Base-by-base conservation (phyloP, 1,139 yeast genomes). In the Protomyces inundatus region DNA sequence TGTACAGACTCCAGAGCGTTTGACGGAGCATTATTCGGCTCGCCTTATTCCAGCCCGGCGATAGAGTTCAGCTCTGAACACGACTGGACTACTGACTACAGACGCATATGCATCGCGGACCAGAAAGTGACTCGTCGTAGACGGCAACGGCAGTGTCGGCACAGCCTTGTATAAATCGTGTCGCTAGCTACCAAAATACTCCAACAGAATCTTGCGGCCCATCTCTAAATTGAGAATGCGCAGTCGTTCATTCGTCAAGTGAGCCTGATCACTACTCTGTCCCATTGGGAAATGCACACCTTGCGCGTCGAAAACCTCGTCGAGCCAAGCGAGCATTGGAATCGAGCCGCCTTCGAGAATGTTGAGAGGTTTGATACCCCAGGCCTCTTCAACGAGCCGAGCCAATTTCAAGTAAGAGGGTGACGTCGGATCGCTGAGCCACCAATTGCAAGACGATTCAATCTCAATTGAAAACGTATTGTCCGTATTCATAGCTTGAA, bases 271-370 rank as follows among this genome's bases (percentile, higher is more conserved):
- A 57, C 95, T 85, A 0, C 95, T 83, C 76, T 93, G 98, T 0
- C 98, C 98, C 73, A 97, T 90, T 1, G 98, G 98, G 51, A 93
- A 83, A 74, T 93, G 98, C 0, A 93, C 96, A 1, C 97, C 98
- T 30, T 90, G 88, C 1, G 98, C 97, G 62, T 81, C 75, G 69
- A 93, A 88, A 23, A 82, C 80, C 73, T 87, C 88, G 71, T 93
- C 98, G 69, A 93, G 77, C 68, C 87, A 87, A 66, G 97, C 77
- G 6, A 95, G 85, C 12, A 93, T 86, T 1, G 98, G 98, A 72
- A 93, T 90, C 0, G 97, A 88, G 0, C 98, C 98, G 66, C 98
- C 98, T 77, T 93, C 98, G 68, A 98, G 82, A 55, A 93, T 89
- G 67, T 85, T 86, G 54, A 93, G 77, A 0, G 98, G 98, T 4